phyloP scores from a whole-genome alignment of 2,329 filamentous ascomycete species.

The Talaromyces verruculosus region DNA sequence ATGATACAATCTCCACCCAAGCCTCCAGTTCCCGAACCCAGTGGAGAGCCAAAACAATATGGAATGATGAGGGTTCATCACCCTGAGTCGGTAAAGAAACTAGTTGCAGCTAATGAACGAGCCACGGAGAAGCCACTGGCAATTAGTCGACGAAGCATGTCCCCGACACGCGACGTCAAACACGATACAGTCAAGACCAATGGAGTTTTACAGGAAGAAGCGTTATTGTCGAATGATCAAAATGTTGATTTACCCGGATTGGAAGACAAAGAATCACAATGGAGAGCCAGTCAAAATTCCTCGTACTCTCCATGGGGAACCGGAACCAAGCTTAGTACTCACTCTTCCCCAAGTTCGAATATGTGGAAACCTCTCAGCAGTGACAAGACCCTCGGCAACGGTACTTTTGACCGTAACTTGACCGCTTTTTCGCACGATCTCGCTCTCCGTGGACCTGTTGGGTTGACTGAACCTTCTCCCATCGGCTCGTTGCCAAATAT shows the following conservation, averaged over 20 bases:
- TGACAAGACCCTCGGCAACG: constrained; percentile 62
- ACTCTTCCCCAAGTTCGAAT: constrained; percentile 44
- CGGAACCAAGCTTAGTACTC: constrained; percentile 35
- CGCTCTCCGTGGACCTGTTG: constrained; percentile 42
- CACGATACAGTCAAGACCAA: constrained; percentile 30
- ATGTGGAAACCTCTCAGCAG: constrained; percentile 60
- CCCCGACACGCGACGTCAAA: constrained; percentile 32
- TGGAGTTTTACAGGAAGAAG: constrained; percentile 29
- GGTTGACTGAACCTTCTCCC: constrained; percentile 40
- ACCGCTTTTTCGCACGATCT: constrained; percentile 50
- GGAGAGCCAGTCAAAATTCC: constrained; percentile 41
- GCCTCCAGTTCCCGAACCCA: constrained; percentile 58
- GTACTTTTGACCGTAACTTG: constrained; percentile 59
- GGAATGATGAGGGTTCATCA: constrained; percentile 64
- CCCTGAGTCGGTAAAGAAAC: constrained; percentile 53
- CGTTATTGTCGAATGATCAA: constrained; percentile 27
- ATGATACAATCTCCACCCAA: constrained; percentile 56
- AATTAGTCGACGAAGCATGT: constrained; percentile 33
- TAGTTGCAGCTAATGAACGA: constrained; percentile 39
- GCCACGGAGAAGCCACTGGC: constrained; percentile 34
- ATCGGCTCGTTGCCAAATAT: constrained; percentile 32
- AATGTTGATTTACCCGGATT: constrained; percentile 27
- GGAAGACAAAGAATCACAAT: constrained; percentile 39
- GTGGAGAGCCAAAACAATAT: constrained; percentile 59
- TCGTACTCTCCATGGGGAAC: constrained; percentile 42